Percentiles rank a stretch among this genome's conserved stretches.
Conservation (phyloP, 352 stramenopile genomes). For the Aphanomyces cochlioides region DNA sequence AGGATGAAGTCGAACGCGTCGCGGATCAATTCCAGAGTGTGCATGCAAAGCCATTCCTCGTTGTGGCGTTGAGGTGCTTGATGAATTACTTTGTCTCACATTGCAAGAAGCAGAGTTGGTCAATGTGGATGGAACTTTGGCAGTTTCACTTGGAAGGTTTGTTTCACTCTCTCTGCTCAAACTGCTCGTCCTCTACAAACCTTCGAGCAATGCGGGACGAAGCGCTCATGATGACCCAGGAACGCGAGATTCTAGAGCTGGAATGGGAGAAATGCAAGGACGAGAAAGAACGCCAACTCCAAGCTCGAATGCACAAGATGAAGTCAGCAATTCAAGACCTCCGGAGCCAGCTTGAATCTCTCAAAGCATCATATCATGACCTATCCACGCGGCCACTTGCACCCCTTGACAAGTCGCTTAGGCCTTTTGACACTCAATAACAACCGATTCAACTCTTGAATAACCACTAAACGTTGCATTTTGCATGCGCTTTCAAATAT, state of each 20-base stretch:
- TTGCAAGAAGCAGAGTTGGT: too few species aligned
- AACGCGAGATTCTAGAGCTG: neutral
- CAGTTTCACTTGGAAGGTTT: too few species aligned
- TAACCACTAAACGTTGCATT: neutral
- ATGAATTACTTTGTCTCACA: too few species aligned
- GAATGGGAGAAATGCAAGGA: neutral
- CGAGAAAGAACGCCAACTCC: conserved; percentile 8
- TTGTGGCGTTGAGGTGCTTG: too few species aligned
- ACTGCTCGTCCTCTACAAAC: neutral
- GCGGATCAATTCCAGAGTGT: too few species aligned
- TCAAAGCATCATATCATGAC: neutral
- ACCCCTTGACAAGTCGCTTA: too few species aligned
- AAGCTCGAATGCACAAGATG: conserved; percentile 4
- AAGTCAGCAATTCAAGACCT: conserved; percentile 4
- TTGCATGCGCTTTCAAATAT: neutral
- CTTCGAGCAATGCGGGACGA: neutral
- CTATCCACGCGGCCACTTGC: neutral
- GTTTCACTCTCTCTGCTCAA: too few species aligned
- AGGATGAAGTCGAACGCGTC: too few species aligned
- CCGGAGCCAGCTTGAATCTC: neutral
- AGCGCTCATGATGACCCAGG: neutral
- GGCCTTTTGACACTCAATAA: too few species aligned
- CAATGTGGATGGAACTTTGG: too few species aligned
- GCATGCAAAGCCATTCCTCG: too few species aligned
- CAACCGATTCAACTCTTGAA: too few species aligned